Base-by-base conservation (phyloP, 2,329 filamentous ascomycete genomes). In the Sporothrix variecibatus region DNA sequence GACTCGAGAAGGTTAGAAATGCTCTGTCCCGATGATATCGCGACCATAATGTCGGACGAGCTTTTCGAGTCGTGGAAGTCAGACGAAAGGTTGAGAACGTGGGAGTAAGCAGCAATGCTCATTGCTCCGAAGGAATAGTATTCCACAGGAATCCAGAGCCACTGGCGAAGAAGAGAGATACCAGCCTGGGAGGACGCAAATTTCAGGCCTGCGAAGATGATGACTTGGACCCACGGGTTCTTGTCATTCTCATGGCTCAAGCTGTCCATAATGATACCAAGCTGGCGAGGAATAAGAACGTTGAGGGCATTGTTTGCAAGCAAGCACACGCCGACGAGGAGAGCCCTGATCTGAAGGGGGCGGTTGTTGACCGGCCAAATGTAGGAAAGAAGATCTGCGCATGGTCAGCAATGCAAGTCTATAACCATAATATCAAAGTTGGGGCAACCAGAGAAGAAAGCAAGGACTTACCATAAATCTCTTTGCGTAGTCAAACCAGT, bases 231-330 rank as follows among this genome's bases (percentile, higher is more conserved):
- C 88, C 88, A 89, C 0, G 86, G 84, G 71, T 84, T 86, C 73
- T 81, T 84, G 60, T 84, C 82, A 58, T 86, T 85, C 49, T 79
- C 81, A 9, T 85, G 84, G 40, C 86, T 86, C 28, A 97, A 83
- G 75, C 88, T 88, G 78, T 96, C 90, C 76, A 93, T 91, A 76
- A 97, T 90, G 74, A 93, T 89, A 76, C 94, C 94, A 43, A 95
- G 89, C 79, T 96, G 93, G 26, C 92, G 88, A n/a, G 94, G 94
- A 43, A 94, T 89, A 58, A 97, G 83, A 17, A 97, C 85, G 78
- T 94, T 93, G 69, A 97, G 84, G 5, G 88, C 88, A 76, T 95
- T 94, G 73, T 91, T 88, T 71, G 86, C 84, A n/a, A 94, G 81
- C 28, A 96, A 85, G 77, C 92, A 92, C 1, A 93, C 60, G 0